phyloP scores from a whole-genome alignment of 306 rosid genomes.

The Arachis stenosperma region DNA sequence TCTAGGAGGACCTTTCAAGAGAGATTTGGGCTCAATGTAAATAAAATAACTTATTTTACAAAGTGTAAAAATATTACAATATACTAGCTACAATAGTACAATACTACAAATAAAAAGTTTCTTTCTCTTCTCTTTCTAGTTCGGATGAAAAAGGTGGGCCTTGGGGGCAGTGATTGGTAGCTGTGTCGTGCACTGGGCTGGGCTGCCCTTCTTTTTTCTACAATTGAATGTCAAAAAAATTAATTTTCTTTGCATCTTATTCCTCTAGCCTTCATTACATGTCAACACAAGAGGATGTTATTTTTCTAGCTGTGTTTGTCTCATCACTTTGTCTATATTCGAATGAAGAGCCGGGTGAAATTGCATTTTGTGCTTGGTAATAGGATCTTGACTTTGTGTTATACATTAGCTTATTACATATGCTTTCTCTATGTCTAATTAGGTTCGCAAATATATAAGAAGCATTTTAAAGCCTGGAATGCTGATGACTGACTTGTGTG shows the following conservation, averaged over 20 bases:
- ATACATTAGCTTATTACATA: neutral
- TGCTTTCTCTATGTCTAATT: slow-evolving; percentile 40
- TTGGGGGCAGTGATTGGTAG: too few species aligned
- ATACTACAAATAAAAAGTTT: neutral
- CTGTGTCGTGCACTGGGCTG: too few species aligned
- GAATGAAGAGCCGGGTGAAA: slow-evolving; percentile 7
- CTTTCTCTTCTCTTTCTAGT: neutral
- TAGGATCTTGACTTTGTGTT: neutral
- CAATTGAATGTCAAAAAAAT: neutral
- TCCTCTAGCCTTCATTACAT: slow-evolving; percentile 1
- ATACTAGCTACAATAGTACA: slow-evolving; percentile 3
- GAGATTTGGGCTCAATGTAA: slow-evolving; percentile 20
- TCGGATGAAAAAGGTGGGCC: too few species aligned
- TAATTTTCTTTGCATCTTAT: neutral
- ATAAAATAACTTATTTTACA: slow-evolving; percentile 9
- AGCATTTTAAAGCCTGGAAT: slow-evolving; percentile 90
- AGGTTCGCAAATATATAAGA: slow-evolving; percentile 89
- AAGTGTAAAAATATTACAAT: slow-evolving; percentile 1
- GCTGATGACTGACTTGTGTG: slow-evolving; percentile 94
- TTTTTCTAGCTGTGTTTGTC: neutral
- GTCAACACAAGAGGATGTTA: neutral
- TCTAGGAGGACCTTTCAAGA: neutral
- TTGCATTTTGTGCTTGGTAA: slow-evolving; percentile 1
- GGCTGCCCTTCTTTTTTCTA: neutral
- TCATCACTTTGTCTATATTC: slow-evolving; percentile 16